Conservation (phyloP, 805 yeast genomes). For the Metschnikowia bowlesiae region DNA sequence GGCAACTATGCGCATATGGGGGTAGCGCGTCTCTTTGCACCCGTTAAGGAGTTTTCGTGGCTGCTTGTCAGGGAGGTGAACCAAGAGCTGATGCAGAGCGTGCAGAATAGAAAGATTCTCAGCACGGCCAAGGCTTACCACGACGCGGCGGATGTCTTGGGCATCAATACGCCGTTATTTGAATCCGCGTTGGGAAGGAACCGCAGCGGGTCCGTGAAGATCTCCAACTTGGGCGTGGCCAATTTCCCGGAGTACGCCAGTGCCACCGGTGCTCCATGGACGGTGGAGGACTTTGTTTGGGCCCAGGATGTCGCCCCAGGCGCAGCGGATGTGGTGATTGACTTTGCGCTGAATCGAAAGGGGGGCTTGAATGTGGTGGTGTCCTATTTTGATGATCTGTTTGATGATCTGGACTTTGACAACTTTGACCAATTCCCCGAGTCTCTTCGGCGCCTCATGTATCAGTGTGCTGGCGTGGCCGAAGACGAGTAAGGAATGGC, state of each 20-base stretch:
- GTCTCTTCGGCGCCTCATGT: constrained; percentile 11
- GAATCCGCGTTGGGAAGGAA: constrained; percentile 19
- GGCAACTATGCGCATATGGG: constrained; percentile 36
- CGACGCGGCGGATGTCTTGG: constrained; percentile 11
- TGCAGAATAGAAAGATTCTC: constrained; percentile 22
- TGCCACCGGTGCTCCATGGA: constrained; percentile 17
- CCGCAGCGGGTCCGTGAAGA: constrained; percentile 29
- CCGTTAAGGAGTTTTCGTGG: constrained; percentile 31
- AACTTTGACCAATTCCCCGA: constrained; percentile 23
- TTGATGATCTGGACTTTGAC: constrained; percentile 21
- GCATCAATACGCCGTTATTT: constrained; percentile 23
- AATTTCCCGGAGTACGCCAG: constrained; percentile 18
- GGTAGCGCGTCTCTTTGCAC: constrained; percentile 26
- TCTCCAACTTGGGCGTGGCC: constrained; percentile 35
- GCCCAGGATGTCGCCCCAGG: constrained; percentile 34
- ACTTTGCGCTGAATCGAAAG: constrained; percentile 24
- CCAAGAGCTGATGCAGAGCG: constrained; percentile 15
- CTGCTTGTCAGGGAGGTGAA: constrained; percentile 23
- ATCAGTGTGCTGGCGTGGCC: constrained; percentile 5
- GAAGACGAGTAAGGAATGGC: no score
- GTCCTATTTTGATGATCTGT: constrained; percentile 25
- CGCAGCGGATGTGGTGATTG: constrained; percentile 33
- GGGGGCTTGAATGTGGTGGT: constrained; percentile 36
- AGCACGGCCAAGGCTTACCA: constrained; percentile 20
- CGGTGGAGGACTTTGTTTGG: constrained; percentile 28